phyloP scores from a whole-genome alignment of 371 early-diverging fungal genomes.

The Mucor sp. region DNA sequence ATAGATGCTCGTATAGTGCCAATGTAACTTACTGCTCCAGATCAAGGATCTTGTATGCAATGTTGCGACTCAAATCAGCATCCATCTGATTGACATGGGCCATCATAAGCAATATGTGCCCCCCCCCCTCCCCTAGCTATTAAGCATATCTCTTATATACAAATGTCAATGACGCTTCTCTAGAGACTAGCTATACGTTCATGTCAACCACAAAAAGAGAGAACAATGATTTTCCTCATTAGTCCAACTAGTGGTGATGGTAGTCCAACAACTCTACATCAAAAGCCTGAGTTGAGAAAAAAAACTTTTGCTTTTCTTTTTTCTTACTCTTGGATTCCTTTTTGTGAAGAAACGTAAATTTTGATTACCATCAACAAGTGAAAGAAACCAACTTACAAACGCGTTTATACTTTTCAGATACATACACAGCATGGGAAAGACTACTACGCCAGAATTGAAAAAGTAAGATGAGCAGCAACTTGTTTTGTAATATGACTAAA shows the following conservation, averaged over 20 bases:
- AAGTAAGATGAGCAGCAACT: conserved; percentile 63
- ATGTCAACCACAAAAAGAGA: too few relatives aligned
- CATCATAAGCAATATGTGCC: too few relatives aligned
- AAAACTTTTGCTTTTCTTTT: background rate
- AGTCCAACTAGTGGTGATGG: background rate
- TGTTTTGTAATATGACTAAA: too few relatives aligned
- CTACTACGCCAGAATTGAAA: conserved; percentile 82
- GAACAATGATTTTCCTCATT: background rate
- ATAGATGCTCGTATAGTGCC: too few relatives aligned
- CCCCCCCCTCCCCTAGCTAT: too few relatives aligned
- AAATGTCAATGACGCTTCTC: too few relatives aligned
- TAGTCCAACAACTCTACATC: background rate
- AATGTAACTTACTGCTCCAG: too few relatives aligned
- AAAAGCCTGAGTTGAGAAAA: background rate
- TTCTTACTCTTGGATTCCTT: conserved; percentile 2
- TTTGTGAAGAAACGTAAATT: background rate
- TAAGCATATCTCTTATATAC: too few relatives aligned
- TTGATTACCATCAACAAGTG: background rate
- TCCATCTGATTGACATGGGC: too few relatives aligned
- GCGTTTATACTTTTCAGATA: conserved; percentile 10
- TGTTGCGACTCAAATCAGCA: too few relatives aligned
- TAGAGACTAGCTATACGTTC: too few relatives aligned
- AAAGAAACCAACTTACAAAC: background rate
- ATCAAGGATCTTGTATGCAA: too few relatives aligned
- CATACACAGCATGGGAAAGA: conserved; percentile 56